Conservation (phyloP, 164 flowering plant genomes). For the Dillenia turbinata region DNA sequence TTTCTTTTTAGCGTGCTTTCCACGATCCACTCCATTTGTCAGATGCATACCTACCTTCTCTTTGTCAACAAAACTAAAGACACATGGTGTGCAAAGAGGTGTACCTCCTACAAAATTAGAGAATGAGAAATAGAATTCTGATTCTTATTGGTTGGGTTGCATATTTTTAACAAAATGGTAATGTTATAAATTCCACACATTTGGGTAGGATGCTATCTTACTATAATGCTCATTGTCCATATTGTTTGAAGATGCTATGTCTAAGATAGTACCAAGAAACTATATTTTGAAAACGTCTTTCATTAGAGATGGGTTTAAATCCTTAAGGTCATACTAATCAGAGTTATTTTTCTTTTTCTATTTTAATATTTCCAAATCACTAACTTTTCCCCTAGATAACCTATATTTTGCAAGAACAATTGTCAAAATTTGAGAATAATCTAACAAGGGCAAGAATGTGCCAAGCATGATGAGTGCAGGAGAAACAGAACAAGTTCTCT, state of each 20-base stretch:
- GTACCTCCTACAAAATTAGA: slow-evolving; percentile 17
- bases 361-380: too few species aligned
- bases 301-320: too few species aligned
- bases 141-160: background rate
- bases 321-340: too few species aligned
- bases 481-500: background rate
- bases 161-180: background rate
- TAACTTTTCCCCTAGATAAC: too few species aligned
- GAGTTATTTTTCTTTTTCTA: too few species aligned
- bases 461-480: background rate
- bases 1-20: slow-evolving; percentile 21
- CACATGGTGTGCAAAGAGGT: slow-evolving; percentile 12
- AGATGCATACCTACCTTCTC: background rate
- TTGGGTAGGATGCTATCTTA: too few species aligned
- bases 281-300: too few species aligned
- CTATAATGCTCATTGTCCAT: too few species aligned
- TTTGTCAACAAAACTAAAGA: slow-evolving; percentile 4
- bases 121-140: background rate
- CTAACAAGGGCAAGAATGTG: background rate
- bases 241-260: too few species aligned
- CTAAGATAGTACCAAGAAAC: too few species aligned
- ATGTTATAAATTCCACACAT: background rate
- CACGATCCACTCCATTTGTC: slow-evolving; percentile 3
- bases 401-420: too few species aligned
- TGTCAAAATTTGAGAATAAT: too few species aligned